Base-by-base conservation (phyloP, 306 rosid species). In the Vigna nakashimae region DNA sequence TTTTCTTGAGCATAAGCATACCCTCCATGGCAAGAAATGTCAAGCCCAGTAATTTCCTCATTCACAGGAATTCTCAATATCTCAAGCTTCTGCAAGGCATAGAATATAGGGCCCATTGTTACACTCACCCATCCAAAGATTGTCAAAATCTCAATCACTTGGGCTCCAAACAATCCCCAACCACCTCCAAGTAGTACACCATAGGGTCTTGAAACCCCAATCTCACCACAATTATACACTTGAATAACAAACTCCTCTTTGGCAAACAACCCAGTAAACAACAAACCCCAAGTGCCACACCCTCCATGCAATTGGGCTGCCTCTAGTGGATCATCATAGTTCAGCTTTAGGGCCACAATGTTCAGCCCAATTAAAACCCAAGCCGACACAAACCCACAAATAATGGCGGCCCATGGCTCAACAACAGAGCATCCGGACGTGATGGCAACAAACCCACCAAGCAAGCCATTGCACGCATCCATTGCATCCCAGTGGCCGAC, bases 401-500 rank as follows among this genome's bases (percentile, higher is more conserved):
- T 73, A 11, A 92, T 82, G 4, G 91, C 90, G 0, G 93, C 91
- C 97, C 92, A 92, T 15, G 96, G 92, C 62, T 89, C 96, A 0
- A 92, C 97, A n/a, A 92, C 93, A 0, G 92, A 84, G 71, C 96
- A 90, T 4, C 97, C 96, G 0, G 93, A 92, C 1, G 97, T 92
- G 24, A 92, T 89, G 1, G 96, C 93, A 0, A 92, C 97, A 75
- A 92, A 84, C 51, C 96, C 96, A 15, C 90, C 97, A 38, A 92
- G 85, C 74, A 92, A 88, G 16, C 97, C 97, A 60, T 88, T 88
- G 84, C 93, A 92, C 9, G 83, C 92, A 58, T 83, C 96, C 34
- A 83, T 48, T 2, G 92, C 91, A 75, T 90, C 91, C 96, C 95
- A 92, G 2, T 92, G 97, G 6, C 93, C 93, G 0, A 88, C 67